Evolutionary conservation across 805 yeast genomes (phyloP).

Genomic region (Helenozyma baotianmanensis): DNA sequence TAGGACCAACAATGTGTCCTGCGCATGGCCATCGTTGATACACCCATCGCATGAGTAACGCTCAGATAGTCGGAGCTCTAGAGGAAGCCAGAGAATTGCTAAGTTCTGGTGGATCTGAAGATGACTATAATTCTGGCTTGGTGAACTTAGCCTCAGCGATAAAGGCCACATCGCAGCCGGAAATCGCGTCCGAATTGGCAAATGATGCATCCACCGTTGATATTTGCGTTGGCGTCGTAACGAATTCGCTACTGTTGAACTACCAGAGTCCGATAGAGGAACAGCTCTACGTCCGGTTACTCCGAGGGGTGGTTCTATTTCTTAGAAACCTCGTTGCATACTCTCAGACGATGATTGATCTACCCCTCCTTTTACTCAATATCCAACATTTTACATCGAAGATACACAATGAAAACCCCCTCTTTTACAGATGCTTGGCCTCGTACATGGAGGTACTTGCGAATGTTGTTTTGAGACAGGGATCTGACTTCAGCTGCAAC

Average conservation of each 20-base stretch:
- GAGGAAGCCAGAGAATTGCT: background rate
- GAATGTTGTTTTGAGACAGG: constrained; percentile 5
- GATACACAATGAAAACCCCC: background rate
- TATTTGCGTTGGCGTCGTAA: constrained; percentile 5
- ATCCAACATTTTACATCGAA: constrained; percentile 5
- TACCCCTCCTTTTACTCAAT: constrained; percentile 5
- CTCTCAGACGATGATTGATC: constrained; percentile 8
- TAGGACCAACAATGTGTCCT: too few species aligned
- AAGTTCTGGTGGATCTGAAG: background rate
- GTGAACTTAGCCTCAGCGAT: too few species aligned
- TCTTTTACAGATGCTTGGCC: constrained; percentile 6
- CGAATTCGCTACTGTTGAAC: constrained; percentile 7
- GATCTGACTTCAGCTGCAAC: constrained; percentile 1
- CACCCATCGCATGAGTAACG: too few species aligned
- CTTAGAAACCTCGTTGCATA: constrained; percentile 42
- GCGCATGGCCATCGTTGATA: too few species aligned
- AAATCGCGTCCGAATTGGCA: too few species aligned
- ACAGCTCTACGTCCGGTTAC: constrained; percentile 23
- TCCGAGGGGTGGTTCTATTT: constrained; percentile 47
- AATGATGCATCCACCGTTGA: constrained; percentile 3
- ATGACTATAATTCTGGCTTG: too few species aligned
- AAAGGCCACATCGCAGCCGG: too few species aligned
- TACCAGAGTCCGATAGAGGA: constrained; percentile 1
- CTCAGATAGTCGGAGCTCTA: background rate
- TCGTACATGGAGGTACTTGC: constrained; percentile 14